Base-by-base conservation (phyloP, 2,329 filamentous ascomycete species). In the Albophoma yamanashiensis region DNA sequence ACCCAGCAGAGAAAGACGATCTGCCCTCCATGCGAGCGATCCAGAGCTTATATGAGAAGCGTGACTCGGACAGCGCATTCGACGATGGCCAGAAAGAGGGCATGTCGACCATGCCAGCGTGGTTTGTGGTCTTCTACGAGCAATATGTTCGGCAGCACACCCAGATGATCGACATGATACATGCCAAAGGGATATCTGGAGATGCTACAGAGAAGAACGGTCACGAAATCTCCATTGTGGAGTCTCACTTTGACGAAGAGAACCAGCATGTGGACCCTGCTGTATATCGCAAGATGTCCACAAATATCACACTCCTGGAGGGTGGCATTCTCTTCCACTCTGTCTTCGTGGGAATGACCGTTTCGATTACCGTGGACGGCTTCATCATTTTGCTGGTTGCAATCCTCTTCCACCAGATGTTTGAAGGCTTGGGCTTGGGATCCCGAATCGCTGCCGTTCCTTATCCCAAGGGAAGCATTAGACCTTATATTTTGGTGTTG, bases 321-420 rank as follows among this genome's bases (percentile, higher is more conserved):
- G 86, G 88, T 60, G 89, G 89, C 62, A 92, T 92, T 64, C 78
- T 92, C 14, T 92, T 92, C 70, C 89, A 92, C 74, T 89, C 85
- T 62, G 82, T 92, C 61, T 90, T 90, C 70, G 87, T 90, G 60
- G 87, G 87, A 61, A 88, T 89, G 79, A 88, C 88, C 0, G 74
- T 90, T 34, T 87, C 84, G 34, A 87, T 90, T 64, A 86, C 86
- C 25, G 82, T 83, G 1, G 84, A 88, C 1, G 82, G 85, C 4
- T 89, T 89, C 70, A 72, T 86, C 60, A 78, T 89, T 34, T 79
- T 90, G 4, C 77, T 89, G 9, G 75, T 89, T 56, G 87, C 87
- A 62, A 89, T 90, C 61, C 74, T 86, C 39, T 89, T 90, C 76
- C 87, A 89, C 68, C 87, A 88, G 67, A 86, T 84, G 64, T 88